Evolutionary conservation across 805 yeast genomes (phyloP), one percentile per base, ranked within the genome.

Genomic region (Wickerhamiella dianesei): DNA sequence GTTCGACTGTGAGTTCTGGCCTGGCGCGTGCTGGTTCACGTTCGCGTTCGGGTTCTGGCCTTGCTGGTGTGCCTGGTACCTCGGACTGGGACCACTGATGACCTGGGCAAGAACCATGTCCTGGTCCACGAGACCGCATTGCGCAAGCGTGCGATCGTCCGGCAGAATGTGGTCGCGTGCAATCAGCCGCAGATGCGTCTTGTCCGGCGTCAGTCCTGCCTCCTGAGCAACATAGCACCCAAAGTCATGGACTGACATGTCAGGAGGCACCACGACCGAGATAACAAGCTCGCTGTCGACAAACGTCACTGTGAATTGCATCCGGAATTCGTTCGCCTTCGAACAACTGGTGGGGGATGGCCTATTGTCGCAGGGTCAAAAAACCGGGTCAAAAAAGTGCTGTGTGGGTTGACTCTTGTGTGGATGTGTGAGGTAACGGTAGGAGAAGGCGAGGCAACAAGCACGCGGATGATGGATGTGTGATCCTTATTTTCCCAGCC

Each of bases 211-310:
- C 44, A 80, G 71, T 13, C 68, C 71, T 6, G 86, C 72, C 57
- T 85, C 95, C 1, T 80, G 76, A 50, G 79, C 80, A 8, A 87
- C 58, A 52, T 80, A 77, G 0, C 89, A 94, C 49, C 75, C 71
- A 53, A 88, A 72, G 59, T 87, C 95, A 13, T 61, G 68, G 8
- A 86, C 59, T 0, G 76, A 60, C 68, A 86, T 72, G 13, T 79
- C 81, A 1, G 66, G 74, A 3, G 84, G 73, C 3, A 85, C 72
- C 45, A 86, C 95, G 1, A 83, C 70, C 2, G 65, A 62, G 46
- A 72, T 61, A 9, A 77, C 65, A 32, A 65, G 69, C 32, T 74
- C 82, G n/a, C 69, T 64, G 16, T 64, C 59, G 37, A 68, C 75
- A 42, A 73, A 66, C 0, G 77, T 70, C 25, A 79, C 65, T 0